Conservation (phyloP, 1,284 basidiomycete genomes). For the Athelia psychrophila region DNA sequence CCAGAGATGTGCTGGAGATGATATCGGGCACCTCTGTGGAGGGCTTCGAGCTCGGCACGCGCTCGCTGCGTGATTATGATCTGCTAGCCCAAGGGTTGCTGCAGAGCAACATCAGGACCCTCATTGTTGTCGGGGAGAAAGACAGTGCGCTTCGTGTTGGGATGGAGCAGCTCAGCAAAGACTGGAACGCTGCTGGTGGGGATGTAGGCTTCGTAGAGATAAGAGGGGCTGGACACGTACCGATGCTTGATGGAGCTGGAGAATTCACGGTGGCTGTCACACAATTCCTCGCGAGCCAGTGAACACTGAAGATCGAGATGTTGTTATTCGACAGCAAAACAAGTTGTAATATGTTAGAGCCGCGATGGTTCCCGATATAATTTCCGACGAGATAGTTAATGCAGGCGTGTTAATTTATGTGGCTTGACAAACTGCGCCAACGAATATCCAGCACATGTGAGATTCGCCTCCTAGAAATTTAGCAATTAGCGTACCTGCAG, state of each 20-base stretch:
- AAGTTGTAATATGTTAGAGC: too few species aligned
- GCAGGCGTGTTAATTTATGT: too few species aligned
- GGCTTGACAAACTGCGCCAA: too few species aligned
- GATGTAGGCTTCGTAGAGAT: slow-evolving; percentile 32
- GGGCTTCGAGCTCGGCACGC: slow-evolving; percentile 43
- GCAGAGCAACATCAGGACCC: slow-evolving; percentile 24
- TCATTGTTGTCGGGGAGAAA: slow-evolving; percentile 42
- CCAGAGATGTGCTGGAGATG: slow-evolving; percentile 29
- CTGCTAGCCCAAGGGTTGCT: slow-evolving; percentile 25
- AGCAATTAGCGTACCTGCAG: too few species aligned
- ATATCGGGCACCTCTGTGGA: slow-evolving; percentile 33
- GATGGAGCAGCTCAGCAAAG: slow-evolving; percentile 27
- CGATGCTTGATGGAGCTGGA: slow-evolving; percentile 46
- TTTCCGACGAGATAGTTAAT: too few species aligned
- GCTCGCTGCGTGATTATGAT: slow-evolving; percentile 42
- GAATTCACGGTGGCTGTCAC: slow-evolving; percentile 30
- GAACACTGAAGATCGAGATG: too few species aligned
- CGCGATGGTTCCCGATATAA: too few species aligned
- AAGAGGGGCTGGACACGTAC: slow-evolving; percentile 40
- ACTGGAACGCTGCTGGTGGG: slow-evolving; percentile 27
- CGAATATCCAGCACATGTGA: too few species aligned
- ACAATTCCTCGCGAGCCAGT: slow-evolving; percentile 19
- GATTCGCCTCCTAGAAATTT: too few species aligned
- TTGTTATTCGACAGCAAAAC: too few species aligned
- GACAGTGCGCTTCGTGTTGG: slow-evolving; percentile 27